phyloP scores from a whole-genome alignment of 495 filamentous ascomycete species.

The Collariella sp. region DNA sequence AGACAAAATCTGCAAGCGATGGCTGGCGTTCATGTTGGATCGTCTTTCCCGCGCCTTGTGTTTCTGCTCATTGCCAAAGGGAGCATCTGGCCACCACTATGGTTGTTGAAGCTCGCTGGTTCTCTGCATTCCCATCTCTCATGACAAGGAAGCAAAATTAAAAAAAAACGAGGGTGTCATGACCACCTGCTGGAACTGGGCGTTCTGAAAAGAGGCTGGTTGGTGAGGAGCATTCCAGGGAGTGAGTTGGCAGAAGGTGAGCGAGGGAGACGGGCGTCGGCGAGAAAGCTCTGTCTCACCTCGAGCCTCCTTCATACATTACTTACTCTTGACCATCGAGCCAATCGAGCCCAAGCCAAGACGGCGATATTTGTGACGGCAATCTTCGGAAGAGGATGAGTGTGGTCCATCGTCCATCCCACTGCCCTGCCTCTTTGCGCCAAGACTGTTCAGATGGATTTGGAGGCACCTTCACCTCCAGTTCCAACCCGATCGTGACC shows the following conservation, averaged over 20 bases:
- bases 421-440: too few relatives aligned
- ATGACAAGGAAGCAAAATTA: not conserved
- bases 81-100: slow-evolving; percentile 2
- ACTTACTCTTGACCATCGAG: too few relatives aligned
- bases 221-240: slow-evolving; percentile 18
- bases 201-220: slow-evolving; percentile 16
- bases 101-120: not conserved
- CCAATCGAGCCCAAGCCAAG: too few relatives aligned
- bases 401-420: too few relatives aligned
- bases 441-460: too few relatives aligned
- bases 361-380: too few relatives aligned
- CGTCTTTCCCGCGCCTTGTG: slow-evolving; percentile 13
- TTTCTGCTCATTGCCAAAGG: slow-evolving; percentile 6
- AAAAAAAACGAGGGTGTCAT: not conserved
- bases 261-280: not conserved
- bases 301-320: too few relatives aligned
- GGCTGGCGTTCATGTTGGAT: not conserved
- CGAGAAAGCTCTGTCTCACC: not conserved
- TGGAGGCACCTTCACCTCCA: too few relatives aligned
- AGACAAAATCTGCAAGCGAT: slow-evolving; percentile 15
- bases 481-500: too few relatives aligned
- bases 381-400: too few relatives aligned
- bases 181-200: slow-evolving; percentile 5
- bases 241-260: not conserved
- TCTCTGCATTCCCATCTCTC: not conserved